These are phyloP conservation scores for Aspergillus floridensis DNA, from an alignment of 2,329 filamentous ascomycete species.

Conservation along the genomic window DNA sequence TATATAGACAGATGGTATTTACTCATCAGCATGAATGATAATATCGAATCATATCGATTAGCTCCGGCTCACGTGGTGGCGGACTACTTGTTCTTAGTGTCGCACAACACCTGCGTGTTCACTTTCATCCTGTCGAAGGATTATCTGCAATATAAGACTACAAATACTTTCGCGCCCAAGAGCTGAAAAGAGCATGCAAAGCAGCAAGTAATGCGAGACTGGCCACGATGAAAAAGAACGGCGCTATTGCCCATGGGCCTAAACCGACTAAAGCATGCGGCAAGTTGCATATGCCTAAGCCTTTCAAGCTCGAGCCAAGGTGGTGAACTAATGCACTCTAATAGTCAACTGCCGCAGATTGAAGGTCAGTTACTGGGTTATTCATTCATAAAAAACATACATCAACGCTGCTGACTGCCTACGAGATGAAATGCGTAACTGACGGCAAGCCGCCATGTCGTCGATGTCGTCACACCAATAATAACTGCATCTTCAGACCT, in stretches of 20 bases:
- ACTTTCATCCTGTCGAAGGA: not conserved
- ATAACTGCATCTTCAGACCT: slow-evolving; percentile 29
- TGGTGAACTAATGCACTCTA: not conserved
- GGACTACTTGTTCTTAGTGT: not conserved
- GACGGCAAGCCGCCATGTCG: slow-evolving; percentile 29
- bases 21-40: not conserved
- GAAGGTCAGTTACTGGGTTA: slow-evolving; percentile 19
- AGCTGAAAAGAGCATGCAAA: not conserved
- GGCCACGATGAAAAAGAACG: slow-evolving; percentile 23
- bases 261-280: slow-evolving; percentile 34
- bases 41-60: not conserved
- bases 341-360: slow-evolving; percentile 33
- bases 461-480: slow-evolving; percentile 25
- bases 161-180: not conserved
- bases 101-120: not conserved
- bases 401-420: slow-evolving; percentile 1
- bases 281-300: slow-evolving; percentile 14
- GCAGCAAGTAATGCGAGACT: no score
- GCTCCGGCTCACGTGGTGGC: slow-evolving; percentile 17
- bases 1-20: not conserved
- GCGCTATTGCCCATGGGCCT: slow-evolving; percentile 20
- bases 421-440: slow-evolving; percentile 33
- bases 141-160: not conserved
- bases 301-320: not conserved
- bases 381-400: not conserved